phyloP scores from a whole-genome alignment of 495 filamentous ascomycete species.

The Aspergillus avenaceus region DNA sequence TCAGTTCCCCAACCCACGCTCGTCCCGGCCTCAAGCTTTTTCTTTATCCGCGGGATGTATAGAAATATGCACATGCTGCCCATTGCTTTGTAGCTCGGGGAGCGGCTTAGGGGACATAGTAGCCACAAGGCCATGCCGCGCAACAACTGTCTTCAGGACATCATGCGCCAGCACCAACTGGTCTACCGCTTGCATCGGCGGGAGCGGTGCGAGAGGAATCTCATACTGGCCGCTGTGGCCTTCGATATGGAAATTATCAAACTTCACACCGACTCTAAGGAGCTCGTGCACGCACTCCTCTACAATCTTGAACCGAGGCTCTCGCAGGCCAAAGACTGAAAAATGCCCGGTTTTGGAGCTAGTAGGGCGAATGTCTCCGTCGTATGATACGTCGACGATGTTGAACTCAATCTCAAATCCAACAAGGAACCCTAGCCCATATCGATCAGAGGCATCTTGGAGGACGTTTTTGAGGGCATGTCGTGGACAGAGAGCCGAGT shows the following conservation, averaged over 20 bases:
- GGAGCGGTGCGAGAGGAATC: conserved; percentile 55
- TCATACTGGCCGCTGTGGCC: conserved; percentile 60
- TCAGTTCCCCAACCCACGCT: conserved; percentile 52
- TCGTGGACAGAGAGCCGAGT: neutral
- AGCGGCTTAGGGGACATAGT: conserved; percentile 64
- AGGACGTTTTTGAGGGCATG: neutral
- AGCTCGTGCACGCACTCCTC: conserved; percentile 46
- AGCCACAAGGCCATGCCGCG: conserved; percentile 51
- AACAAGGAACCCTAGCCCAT: conserved; percentile 44
- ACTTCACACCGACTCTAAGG: conserved; percentile 46
- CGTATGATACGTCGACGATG: conserved; percentile 33
- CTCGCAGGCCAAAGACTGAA: conserved; percentile 47
- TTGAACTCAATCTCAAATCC: conserved; percentile 74
- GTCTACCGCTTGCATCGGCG: conserved; percentile 62
- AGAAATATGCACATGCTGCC: conserved; percentile 64
- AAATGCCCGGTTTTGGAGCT: conserved; percentile 1
- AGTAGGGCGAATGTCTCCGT: conserved; percentile 2
- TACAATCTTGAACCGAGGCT: conserved; percentile 46
- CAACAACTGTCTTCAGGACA: conserved; percentile 55
- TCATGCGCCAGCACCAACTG: conserved; percentile 56
- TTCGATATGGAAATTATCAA: conserved; percentile 65
- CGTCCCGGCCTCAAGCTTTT: neutral
- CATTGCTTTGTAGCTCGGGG: conserved; percentile 50
- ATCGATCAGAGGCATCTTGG: neutral
- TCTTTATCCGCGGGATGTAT: conserved; percentile 43